Conservation (phyloP, 352 stramenopile genomes). For the Globisporangium abappressorium region DNA sequence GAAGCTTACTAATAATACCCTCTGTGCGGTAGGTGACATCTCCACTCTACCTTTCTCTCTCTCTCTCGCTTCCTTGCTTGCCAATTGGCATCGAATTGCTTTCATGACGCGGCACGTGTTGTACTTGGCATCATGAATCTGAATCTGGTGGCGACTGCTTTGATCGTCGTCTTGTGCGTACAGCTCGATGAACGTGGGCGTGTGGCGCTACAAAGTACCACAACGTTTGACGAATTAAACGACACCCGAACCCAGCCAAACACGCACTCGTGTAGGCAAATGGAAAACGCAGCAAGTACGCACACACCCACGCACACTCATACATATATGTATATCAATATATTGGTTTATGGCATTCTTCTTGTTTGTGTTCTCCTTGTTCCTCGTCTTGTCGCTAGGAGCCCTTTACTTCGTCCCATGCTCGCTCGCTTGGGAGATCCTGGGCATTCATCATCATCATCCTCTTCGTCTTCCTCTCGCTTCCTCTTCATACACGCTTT, state of each 20-base stretch:
- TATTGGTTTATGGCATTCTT: constrained; percentile 12
- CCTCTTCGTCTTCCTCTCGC: not conserved
- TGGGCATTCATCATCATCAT: constrained; percentile 8
- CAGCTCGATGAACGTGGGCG: not conserved
- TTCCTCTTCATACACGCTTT: constrained; percentile 8
- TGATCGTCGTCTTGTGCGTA: not conserved
- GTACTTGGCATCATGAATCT: not conserved
- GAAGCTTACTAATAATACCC: not conserved
- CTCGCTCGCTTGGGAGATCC: not conserved
- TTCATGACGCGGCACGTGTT: constrained; percentile 3
- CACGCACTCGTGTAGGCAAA: not conserved
- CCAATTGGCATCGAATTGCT: not conserved
- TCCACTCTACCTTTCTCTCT: not conserved
- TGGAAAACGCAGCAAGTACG: not conserved
- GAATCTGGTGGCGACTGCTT: not conserved
- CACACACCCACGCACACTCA: not conserved
- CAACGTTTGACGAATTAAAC: not conserved
- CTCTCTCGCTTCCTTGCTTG: not conserved
- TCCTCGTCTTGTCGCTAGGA: not conserved
- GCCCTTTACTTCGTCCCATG: constrained; percentile 7
- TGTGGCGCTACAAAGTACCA: not conserved
- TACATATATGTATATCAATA: constrained; percentile 10
- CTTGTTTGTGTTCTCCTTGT: not conserved
- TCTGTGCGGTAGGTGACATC: not conserved
- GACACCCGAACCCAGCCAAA: not conserved